Percentiles rank a stretch among this genome's conserved stretches.
These are phyloP conservation scores for Zymoseptoria passerinii DNA, from an alignment of 2,329 filamentous ascomycete species.

Conservation along the genomic window DNA sequence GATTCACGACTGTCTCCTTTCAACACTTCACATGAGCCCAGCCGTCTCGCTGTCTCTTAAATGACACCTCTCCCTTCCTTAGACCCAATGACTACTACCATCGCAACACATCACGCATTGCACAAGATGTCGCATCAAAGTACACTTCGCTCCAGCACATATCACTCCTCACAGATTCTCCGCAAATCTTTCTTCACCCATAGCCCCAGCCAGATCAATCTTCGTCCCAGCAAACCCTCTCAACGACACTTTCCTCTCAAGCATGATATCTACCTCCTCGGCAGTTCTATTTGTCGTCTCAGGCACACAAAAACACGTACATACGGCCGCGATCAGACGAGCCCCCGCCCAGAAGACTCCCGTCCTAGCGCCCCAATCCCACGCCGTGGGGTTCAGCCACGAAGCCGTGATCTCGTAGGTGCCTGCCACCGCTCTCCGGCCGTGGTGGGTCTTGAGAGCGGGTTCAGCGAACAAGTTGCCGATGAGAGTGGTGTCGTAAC, in stretches of 20 bases:
- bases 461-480: slow-evolving; percentile 28
- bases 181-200: background rate
- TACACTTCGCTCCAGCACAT: background rate
- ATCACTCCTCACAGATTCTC: slow-evolving; percentile 6
- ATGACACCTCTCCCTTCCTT: too few relatives aligned
- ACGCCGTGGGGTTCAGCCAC: slow-evolving; percentile 34
- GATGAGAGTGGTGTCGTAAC: slow-evolving; percentile 43
- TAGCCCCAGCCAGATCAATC: slow-evolving; percentile 1
- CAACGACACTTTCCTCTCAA: slow-evolving; percentile 33
- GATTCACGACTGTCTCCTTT: too few relatives aligned
- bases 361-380: slow-evolving; percentile 14
- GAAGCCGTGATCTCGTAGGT: slow-evolving; percentile 43
- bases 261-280: slow-evolving; percentile 38
- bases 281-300: slow-evolving; percentile 37
- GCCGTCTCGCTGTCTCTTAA: too few relatives aligned
- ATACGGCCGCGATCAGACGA: slow-evolving; percentile 29
- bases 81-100: too few relatives aligned
- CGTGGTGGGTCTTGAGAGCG: slow-evolving; percentile 32
- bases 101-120: too few relatives aligned
- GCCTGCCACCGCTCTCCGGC: slow-evolving; percentile 15
- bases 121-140: too few relatives aligned
- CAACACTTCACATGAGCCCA: too few relatives aligned
- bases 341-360: slow-evolving; percentile 37
- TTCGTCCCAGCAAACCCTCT: slow-evolving; percentile 28
- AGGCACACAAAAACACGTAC: slow-evolving; percentile 37